Evolutionary conservation across 305 asterid species (phyloP).

Genomic region (Solanum hybrid): DNA sequence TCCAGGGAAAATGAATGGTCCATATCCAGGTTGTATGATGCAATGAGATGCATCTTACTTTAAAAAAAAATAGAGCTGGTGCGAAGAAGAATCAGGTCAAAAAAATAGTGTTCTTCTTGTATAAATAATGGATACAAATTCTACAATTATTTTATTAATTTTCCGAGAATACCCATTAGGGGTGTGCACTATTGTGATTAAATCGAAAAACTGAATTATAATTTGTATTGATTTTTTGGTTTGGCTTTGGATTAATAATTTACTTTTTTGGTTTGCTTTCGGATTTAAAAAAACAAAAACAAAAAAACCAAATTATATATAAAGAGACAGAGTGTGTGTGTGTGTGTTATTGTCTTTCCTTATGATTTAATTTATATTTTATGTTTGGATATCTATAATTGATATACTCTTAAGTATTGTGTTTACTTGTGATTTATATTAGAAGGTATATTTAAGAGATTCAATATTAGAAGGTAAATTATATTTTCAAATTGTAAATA

Average conservation of each 20-base stretch:
- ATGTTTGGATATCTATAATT: neutral
- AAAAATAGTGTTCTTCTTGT: neutral
- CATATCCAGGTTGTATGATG: neutral
- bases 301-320: neutral
- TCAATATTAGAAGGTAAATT: neutral
- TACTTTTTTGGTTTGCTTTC: neutral
- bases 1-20: neutral
- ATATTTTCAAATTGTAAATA: neutral
- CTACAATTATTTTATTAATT: neutral
- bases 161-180: neutral
- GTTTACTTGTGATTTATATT: neutral
- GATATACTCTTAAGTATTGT: neutral
- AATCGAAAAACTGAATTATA: neutral
- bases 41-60: neutral
- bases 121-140: neutral
- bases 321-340: too few species aligned
- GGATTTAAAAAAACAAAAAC: neutral
- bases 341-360: neutral
- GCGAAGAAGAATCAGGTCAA: neutral
- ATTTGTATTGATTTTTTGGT: neutral
- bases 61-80: neutral
- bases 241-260: neutral
- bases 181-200: neutral
- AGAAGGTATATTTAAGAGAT: neutral
- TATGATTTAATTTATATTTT: neutral